phyloP scores from a whole-genome alignment of 257 asterid species.

The Scutellaria minor region DNA sequence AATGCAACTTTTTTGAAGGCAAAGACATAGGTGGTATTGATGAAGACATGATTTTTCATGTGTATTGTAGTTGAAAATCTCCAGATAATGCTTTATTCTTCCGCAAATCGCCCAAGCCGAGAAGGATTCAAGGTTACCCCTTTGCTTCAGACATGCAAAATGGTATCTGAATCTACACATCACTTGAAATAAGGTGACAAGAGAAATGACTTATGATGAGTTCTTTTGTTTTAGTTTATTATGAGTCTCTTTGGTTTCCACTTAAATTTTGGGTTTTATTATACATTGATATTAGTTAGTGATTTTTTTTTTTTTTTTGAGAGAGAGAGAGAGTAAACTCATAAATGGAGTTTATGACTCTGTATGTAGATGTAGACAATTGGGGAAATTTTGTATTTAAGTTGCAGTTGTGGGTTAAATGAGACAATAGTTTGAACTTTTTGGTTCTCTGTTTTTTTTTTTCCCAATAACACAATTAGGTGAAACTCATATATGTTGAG shows the following conservation, averaged over 20 bases:
- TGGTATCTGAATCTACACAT: slow-evolving; percentile 4
- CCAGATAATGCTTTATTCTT: background rate
- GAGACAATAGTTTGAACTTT: background rate
- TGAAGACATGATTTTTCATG: background rate
- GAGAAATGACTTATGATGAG: slow-evolving; percentile 8
- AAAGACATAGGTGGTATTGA: background rate
- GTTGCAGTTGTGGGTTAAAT: background rate
- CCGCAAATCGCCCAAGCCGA: background rate
- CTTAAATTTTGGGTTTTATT: slow-evolving; percentile 20
- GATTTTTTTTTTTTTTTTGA: background rate
- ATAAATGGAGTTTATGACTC: background rate
- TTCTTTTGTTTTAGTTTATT: slow-evolving; percentile 4
- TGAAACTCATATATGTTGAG: background rate
- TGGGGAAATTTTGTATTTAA: background rate
- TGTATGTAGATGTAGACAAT: slow-evolving; percentile 12
- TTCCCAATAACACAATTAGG: background rate
- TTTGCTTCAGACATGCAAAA: background rate
- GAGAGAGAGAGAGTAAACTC: background rate
- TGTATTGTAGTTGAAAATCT: background rate
- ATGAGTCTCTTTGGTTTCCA: slow-evolving; percentile 17
- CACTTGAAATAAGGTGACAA: background rate
- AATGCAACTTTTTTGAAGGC: background rate
- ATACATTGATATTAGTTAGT: slow-evolving; percentile 10
- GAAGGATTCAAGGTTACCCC: slow-evolving; percentile 18
- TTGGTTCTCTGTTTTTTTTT: background rate